Conservation (phyloP, 305 asterid genomes). For the Stenogyne calaminthoides region DNA sequence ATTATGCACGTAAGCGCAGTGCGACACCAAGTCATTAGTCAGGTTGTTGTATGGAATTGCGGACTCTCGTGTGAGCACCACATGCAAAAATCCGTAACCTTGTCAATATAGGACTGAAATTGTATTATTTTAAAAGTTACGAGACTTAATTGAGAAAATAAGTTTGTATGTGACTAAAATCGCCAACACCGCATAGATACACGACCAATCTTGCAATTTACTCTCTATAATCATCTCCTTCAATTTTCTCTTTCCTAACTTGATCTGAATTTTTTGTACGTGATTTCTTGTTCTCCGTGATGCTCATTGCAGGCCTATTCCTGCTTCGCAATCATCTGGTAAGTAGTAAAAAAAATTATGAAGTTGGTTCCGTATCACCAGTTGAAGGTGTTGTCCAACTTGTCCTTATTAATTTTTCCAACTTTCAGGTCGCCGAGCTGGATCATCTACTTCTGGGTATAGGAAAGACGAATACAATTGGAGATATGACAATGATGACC, state of each 20-base stretch:
- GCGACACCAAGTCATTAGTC: no score
- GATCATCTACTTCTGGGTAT: constrained; percentile 87
- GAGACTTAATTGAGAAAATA: no score
- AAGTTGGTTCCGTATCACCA: constrained; percentile 12
- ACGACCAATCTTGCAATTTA: no score
- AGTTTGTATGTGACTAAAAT: no score
- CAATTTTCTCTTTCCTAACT: constrained; percentile 8
- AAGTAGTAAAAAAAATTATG: constrained; percentile 29
- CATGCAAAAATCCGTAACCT: no score
- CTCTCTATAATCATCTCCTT: constrained; percentile 1
- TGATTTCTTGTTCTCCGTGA: constrained; percentile 20
- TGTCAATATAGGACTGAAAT: no score
- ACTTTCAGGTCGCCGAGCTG: constrained; percentile 84
- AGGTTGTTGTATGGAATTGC: no score
- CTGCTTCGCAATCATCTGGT: constrained; percentile 77
- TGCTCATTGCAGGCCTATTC: constrained; percentile 64
- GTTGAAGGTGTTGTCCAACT: neutral
- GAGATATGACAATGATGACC: constrained; percentile 81
- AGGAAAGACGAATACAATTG: constrained; percentile 90
- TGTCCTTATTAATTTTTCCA: constrained; percentile 14
- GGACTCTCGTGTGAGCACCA: no score
- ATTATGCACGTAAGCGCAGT: no score
- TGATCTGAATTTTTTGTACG: constrained; percentile 15
- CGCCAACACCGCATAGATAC: no score
- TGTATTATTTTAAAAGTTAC: no score